Base-by-base conservation (phyloP, 2,329 filamentous ascomycete genomes). In the Pyrenochaeta sp. region DNA sequence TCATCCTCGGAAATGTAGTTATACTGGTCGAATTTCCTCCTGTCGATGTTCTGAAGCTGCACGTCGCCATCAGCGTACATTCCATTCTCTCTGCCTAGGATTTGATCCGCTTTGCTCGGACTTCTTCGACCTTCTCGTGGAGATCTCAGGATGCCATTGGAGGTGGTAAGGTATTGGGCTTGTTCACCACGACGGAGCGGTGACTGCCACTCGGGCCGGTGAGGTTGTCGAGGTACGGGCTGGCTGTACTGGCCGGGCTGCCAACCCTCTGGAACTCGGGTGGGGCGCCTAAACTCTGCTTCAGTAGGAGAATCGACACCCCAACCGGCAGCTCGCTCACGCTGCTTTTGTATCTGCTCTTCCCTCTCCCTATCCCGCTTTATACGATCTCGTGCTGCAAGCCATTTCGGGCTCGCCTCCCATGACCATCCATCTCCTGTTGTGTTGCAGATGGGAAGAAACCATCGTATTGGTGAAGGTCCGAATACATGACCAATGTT, bases 341-440 rank as follows among this genome's bases (percentile, higher is more conserved):
- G 81, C 58, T 83, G 81, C 48, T 84, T 82, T 72, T 91, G 89
- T 49, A 85, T 81, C 44, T 72, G 64, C 43, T 78, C 74, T 56
- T 79, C 71, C 24, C 61, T 66, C 58, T 77, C 72, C 30, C 76
- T 72, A 45, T 79, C 75, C 40, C 72, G 73, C 28, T 78, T 75
- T 49, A 93, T 82, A 22, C 81, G 81, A 5, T 92, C 88, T 43
- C 89, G 83, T 3, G 89, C 90, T 36, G 89, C 87, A 2, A 91
- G 62, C 91, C 95, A 99, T 65, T 86, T 87, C 0, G 86, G 84
- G 71, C 88, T 96, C 0, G 93, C 86, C 70, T 97, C 93, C 95
- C 95, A 99, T 44, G 84, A 85, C 94, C 94, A 99, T 24, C 95
- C 95, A 75, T 99, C 92, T 34, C 94, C 94, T 0, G 88, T 91